These are phyloP conservation scores for Rhizopogon sp. DNA, from an alignment of 768 basidiomycete species.

Conservation along the genomic window DNA sequence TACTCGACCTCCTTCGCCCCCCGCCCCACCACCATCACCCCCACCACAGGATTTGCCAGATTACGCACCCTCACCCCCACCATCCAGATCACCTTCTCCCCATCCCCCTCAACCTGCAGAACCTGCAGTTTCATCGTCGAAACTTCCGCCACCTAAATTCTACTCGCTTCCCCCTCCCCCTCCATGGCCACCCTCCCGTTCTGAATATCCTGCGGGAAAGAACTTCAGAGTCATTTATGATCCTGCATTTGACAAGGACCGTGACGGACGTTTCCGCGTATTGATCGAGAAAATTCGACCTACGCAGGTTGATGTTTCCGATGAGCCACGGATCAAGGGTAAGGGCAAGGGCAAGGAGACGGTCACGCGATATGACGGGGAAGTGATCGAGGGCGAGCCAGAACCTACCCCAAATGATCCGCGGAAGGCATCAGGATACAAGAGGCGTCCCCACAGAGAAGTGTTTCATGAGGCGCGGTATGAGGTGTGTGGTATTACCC, in stretches of 20 bases:
- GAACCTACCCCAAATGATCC: slow-evolving; percentile 48
- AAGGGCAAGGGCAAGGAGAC: slow-evolving; percentile 63
- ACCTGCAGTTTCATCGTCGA: slow-evolving; percentile 24
- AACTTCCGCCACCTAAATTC: slow-evolving; percentile 23
- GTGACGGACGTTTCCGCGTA: slow-evolving; percentile 32
- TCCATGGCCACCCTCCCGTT: slow-evolving; percentile 51
- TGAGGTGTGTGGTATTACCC: slow-evolving; percentile 40
- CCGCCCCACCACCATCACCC: slow-evolving; percentile 14
- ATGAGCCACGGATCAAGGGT: slow-evolving; percentile 46
- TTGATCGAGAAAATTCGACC: slow-evolving; percentile 38
- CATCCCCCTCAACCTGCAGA: slow-evolving; percentile 21
- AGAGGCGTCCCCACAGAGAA: slow-evolving; percentile 26
- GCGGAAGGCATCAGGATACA: slow-evolving; percentile 37
- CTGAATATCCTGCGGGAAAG: slow-evolving; percentile 42
- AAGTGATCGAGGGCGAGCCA: slow-evolving; percentile 40
- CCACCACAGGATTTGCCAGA: slow-evolving; percentile 18
- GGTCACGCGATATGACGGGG: slow-evolving; percentile 50
- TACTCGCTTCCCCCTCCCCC: slow-evolving; percentile 42
- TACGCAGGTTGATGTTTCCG: slow-evolving; percentile 25
- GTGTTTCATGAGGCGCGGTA: slow-evolving; percentile 47
- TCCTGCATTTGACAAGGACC: slow-evolving; percentile 44
- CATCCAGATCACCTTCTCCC: slow-evolving; percentile 12
- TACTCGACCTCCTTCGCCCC: slow-evolving; percentile 18
- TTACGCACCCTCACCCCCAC: slow-evolving; percentile 15
- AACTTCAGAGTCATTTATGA: slow-evolving; percentile 65